Percentiles rank a stretch among this genome's conserved stretches.
phyloP scores from a whole-genome alignment of 192 early-diverging fungal species.

The Coemansia sp. region DNA sequence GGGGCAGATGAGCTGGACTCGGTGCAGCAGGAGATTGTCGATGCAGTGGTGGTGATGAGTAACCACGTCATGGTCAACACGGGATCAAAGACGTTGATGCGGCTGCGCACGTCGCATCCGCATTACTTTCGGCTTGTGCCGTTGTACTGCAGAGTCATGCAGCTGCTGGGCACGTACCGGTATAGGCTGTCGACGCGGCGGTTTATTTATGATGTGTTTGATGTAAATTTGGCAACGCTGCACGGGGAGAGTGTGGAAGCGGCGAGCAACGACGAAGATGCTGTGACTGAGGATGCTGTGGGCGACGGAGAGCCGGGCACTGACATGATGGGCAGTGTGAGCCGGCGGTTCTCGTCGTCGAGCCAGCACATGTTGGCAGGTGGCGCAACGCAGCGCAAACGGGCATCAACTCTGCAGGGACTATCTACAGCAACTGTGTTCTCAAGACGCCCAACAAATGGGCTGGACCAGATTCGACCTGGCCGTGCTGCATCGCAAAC shows the following conservation, averaged over 20 bases:
- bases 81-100: slow-evolving; percentile 46
- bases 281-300: neutral
- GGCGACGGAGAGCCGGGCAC: neutral
- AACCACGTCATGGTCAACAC: slow-evolving; percentile 50
- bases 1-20: slow-evolving; percentile 41
- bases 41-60: slow-evolving; percentile 42
- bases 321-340: neutral
- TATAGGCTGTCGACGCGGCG: slow-evolving; percentile 46
- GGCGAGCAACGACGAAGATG: neutral
- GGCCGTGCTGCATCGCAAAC: slow-evolving; percentile 1
- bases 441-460: slow-evolving; percentile 36
- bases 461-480: slow-evolving; percentile 21
- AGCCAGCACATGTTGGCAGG: slow-evolving; percentile 20
- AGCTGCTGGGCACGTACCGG: slow-evolving; percentile 51
- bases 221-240: slow-evolving; percentile 44
- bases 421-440: slow-evolving; percentile 35
- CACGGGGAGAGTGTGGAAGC: slow-evolving; percentile 22
- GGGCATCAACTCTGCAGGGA: slow-evolving; percentile 51
- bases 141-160: slow-evolving; percentile 35
- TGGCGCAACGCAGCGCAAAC: slow-evolving; percentile 36
- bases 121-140: slow-evolving; percentile 53
- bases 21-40: slow-evolving; percentile 52
- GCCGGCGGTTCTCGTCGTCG: slow-evolving; percentile 36
- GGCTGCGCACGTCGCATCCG: slow-evolving; percentile 52
- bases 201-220: slow-evolving; percentile 53